These are phyloP conservation scores for Fusarium multiceps DNA, from an alignment of 2,329 filamentous ascomycete genomes.

Conservation along the genomic window DNA sequence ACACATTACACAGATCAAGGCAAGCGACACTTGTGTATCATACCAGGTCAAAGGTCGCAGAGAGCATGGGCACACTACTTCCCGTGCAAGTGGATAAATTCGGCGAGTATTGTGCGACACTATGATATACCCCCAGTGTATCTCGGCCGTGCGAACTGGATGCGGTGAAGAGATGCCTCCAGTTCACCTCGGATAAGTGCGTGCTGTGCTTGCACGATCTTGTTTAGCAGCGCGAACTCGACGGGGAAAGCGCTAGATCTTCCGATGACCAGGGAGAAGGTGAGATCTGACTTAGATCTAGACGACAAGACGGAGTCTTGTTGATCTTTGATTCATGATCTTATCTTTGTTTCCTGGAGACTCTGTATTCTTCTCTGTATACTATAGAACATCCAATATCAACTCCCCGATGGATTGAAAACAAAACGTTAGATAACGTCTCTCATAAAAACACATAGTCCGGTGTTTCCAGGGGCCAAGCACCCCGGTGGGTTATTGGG, in stretches of 20 bases:
- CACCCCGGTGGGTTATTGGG: not conserved
- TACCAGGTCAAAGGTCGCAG: conserved; percentile 23
- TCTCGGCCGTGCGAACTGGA: conserved; percentile 4
- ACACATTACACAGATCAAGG: conserved; percentile 40
- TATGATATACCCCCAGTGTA: conserved; percentile 2
- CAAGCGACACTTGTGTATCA: conserved; percentile 39
- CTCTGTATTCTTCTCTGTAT: conserved; percentile 17
- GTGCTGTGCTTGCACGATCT: conserved; percentile 31
- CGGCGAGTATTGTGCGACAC: conserved; percentile 24
- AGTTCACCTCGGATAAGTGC: conserved; percentile 23
- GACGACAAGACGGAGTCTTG: conserved; percentile 1
- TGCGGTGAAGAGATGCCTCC: conserved; percentile 35
- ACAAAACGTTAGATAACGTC: not conserved
- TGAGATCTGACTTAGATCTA: conserved; percentile 26
- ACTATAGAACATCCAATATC: conserved; percentile 10
- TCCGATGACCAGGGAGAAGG: conserved; percentile 16
- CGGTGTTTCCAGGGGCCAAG: not conserved
- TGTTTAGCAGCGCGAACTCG: conserved; percentile 6
- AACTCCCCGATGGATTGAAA: not conserved
- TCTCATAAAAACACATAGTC: not conserved
- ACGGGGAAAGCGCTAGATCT: conserved; percentile 36
- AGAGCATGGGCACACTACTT: conserved; percentile 5
- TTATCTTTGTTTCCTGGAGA: not conserved
- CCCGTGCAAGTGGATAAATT: conserved; percentile 20
- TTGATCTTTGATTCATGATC: conserved; percentile 9